phyloP scores from a whole-genome alignment of 2,329 filamentous ascomycete genomes.

The Alternaria brassicicola region DNA sequence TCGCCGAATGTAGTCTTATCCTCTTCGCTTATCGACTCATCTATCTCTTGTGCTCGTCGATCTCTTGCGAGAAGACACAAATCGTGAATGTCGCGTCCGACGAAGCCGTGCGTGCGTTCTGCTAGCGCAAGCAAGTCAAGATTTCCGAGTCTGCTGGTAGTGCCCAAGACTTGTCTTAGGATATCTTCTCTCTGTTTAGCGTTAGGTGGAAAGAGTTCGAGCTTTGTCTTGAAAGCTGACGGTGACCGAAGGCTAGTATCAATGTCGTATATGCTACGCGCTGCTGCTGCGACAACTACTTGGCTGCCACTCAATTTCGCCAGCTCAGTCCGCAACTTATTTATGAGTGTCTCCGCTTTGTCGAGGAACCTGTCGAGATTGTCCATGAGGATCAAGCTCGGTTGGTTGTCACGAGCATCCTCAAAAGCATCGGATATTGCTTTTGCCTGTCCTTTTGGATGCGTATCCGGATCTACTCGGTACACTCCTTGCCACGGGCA shows the following conservation, averaged over 20 bases:
- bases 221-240: slow-evolving; percentile 68
- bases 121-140: slow-evolving; percentile 63
- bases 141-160: slow-evolving; percentile 59
- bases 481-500: slow-evolving; percentile 74
- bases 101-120: slow-evolving; percentile 84
- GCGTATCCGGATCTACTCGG: slow-evolving; percentile 59
- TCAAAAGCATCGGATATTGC: slow-evolving; percentile 72
- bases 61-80: slow-evolving; percentile 64
- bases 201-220: slow-evolving; percentile 80
- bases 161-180: slow-evolving; percentile 55
- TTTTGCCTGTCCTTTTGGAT: slow-evolving; percentile 54
- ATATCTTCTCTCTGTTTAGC: slow-evolving; percentile 74
- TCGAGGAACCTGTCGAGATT: slow-evolving; percentile 68
- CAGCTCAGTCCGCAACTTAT: slow-evolving; percentile 43
- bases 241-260: slow-evolving; percentile 70
- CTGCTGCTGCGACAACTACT: slow-evolving; percentile 77
- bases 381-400: slow-evolving; percentile 81
- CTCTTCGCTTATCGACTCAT: slow-evolving; percentile 25
- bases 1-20: slow-evolving; percentile 30
- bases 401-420: slow-evolving; percentile 70
- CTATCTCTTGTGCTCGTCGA: slow-evolving; percentile 31
- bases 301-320: slow-evolving; percentile 60
- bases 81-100: slow-evolving; percentile 74
- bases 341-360: slow-evolving; percentile 39
- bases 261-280: slow-evolving; percentile 74